Conservation (phyloP, 2,329 filamentous ascomycete species). For the Colletotrichum australisinense region DNA sequence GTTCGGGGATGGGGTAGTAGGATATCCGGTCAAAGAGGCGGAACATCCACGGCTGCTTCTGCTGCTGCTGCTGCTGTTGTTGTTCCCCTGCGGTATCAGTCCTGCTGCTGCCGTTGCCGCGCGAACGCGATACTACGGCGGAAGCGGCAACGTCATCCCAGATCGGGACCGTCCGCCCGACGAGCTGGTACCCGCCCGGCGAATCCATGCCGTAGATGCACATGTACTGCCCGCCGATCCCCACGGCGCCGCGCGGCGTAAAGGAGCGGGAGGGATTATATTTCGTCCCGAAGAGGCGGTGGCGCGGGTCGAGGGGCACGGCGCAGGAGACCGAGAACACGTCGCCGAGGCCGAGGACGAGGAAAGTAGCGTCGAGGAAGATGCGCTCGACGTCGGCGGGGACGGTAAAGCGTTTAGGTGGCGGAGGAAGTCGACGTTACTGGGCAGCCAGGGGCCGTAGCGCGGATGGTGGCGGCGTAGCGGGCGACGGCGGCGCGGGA, state of each 20-base stretch:
- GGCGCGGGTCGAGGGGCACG: conserved; percentile 48
- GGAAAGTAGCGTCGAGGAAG: conserved; percentile 46
- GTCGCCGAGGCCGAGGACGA: conserved; percentile 52
- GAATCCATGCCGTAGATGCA: conserved; percentile 52
- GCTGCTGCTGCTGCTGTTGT: background rate
- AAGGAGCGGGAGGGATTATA: conserved; percentile 52
- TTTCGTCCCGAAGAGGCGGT: conserved; percentile 49
- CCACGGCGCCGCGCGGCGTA: conserved; percentile 49
- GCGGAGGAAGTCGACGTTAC: conserved; percentile 67
- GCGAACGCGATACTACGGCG: background rate
- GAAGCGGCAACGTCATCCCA: conserved; percentile 43
- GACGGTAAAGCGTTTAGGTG: conserved; percentile 45
- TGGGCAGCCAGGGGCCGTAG: conserved; percentile 71
- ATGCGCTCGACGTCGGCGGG: conserved; percentile 40
- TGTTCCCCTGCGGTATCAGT: too few relatives aligned
- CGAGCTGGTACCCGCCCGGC: conserved; percentile 51
- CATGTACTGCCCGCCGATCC: conserved; percentile 51
- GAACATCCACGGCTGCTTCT: conserved; percentile 43
- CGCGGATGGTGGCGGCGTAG: conserved; percentile 71
- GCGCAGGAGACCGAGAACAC: conserved; percentile 53
- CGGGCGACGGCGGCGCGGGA: conserved; percentile 64
- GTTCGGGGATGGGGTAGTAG: conserved; percentile 45
- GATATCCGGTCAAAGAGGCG: conserved; percentile 47
- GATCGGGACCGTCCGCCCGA: conserved; percentile 48
- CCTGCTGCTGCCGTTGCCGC: too few relatives aligned